Evolutionary conservation across 495 filamentous ascomycete species (phyloP), one percentile per base, ranked within the genome.

Genomic region (Penicillium canescens): DNA sequence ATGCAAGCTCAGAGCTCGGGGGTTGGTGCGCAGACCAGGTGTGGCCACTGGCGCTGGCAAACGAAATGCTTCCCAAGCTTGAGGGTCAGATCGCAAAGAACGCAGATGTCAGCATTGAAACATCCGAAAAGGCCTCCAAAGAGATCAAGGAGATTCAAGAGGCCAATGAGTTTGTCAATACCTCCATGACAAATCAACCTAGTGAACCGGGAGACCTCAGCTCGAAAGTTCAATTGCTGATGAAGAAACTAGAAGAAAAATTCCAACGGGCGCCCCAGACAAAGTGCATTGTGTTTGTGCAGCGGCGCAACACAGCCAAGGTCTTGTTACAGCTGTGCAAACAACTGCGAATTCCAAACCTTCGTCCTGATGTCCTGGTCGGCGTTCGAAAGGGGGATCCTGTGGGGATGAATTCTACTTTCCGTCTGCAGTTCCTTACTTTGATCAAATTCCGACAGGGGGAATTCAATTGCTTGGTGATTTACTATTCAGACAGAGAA

Each of bases 211-310:
- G 71, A 12, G 61, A 73, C 26, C 61, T 96, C 3, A 97, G 91
- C 20, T 62, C 80, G 4, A 98, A 97, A 66, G 89, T 94, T 3
- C 59, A 83, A 2, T 48, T 80, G 4, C 79, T 99, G 2, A 40
- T 82, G 24, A 55, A 71, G 14, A 78, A 81, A 41, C 73, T 98
- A 3, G 56, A 60, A 2, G 57, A 80, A 18, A 74, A 86, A 44
- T 94, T 89, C 65, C 65, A 77, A 21, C 60, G 63, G 4, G 72
- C 75, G 23, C 74, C 77, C 10, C 76, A 84, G 1, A 78, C 82
- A 18, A 86, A 88, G 61, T 96, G 91, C 59, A 94, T 99, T 46
- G 82, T 98, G 1, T 99, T 99, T 69, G 90, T 93, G 0, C 74
- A 87, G 49, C 79, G 84, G 54, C 77, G 94, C 35, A 84, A 89